Base-by-base conservation (phyloP, 2,329 filamentous ascomycete genomes). In the Sporothrix euskadiensis region DNA sequence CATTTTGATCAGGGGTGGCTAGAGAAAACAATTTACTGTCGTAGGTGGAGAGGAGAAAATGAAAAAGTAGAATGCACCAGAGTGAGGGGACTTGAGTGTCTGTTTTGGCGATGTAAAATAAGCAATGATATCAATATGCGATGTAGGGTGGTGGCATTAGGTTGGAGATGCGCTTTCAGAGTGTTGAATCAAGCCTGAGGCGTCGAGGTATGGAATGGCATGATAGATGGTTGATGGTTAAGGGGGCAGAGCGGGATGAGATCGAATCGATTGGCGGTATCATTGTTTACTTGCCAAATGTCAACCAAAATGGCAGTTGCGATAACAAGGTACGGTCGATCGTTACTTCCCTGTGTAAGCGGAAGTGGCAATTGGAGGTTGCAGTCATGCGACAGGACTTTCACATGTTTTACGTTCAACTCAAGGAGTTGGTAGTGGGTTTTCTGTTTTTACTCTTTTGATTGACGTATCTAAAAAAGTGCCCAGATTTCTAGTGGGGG, bases 391-490 rank as follows among this genome's bases (percentile, higher is more conserved):
- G 61, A 30, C n/a, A 56, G 12, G 4, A 10, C n/a, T 47, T 47
- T 63, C 59, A 63, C 61, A 10, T 44, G 52, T 30, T 56, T 26
- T 30, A 16, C 9, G 12, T 56, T 56, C 30, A 6, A 35, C 35
- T 3, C 14, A 35, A 19, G 56, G 56, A 26, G 7, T 19, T 5
- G 3, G 12, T 19, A 19, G 8, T 35, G 8, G 35, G n/a, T 49
- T 19, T 49, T 49, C 44, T 49, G 44, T 49, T 16, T 56, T 69
- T 54, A 26, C 19, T 56, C 47, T 69, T 7, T 47, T 7, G 30
- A 69, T 39, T 54, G 61, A 26, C 9, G 26, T 16, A 56, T 69
- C 47, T 54, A 49, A 69, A 54, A 66, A 22, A 6, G 61, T 66
- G 30, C 41, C 19, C 47, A 52, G 54, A 54, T 35, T 68, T 69